Evolutionary conservation across 768 basidiomycete genomes (phyloP), one percentile per base, ranked within the genome.

Genomic region (Kwoniella dendrophila): DNA sequence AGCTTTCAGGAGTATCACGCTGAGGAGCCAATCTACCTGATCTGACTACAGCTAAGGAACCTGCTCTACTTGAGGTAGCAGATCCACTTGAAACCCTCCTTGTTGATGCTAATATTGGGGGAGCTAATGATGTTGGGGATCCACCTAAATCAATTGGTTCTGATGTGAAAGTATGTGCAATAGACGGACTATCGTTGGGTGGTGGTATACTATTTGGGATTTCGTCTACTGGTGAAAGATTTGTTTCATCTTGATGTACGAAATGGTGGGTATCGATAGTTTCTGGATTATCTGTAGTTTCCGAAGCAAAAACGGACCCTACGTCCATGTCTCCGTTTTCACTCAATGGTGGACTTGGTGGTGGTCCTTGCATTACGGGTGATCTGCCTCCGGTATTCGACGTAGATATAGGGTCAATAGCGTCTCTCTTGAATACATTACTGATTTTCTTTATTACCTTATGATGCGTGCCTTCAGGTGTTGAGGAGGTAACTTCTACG

Each of bases 261-360:
- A 24, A 16, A 1, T 51, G 57, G n/a, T 52, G 49, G 5, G 41
- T 43, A 20, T 43, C 41, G 20, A 43, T 43, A 5, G 41, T 43
- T 20, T 43, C 41, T 5, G 41, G 26, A 26, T 41, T 52, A 26
- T 67, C 65, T 10, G 60, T 63, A 1, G 48, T 48, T 34, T 67
- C 61, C 10, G 57, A 47, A 22, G 62, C 33, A 32, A 59, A 32
- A 24, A 58, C 56, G 11, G 44, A 51, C 10, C 26, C 51, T 10
- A 44, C 20, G 16, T 32, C 41, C 7, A 29, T n/a, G 34, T 62
- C 61, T 40, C 49, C 59, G 27, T 29, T 49, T 64, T 74, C 71
- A 55, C 75, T 77, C n/a, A 76, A 48, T 1, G 77, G 77, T 20
- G 77, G 77, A 52, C 73, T 75, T 16, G 75, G 75, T 32, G 77